These are phyloP conservation scores for Aspergillus incahuasiensis DNA, from an alignment of 495 filamentous ascomycete genomes.

Conservation along the genomic window DNA sequence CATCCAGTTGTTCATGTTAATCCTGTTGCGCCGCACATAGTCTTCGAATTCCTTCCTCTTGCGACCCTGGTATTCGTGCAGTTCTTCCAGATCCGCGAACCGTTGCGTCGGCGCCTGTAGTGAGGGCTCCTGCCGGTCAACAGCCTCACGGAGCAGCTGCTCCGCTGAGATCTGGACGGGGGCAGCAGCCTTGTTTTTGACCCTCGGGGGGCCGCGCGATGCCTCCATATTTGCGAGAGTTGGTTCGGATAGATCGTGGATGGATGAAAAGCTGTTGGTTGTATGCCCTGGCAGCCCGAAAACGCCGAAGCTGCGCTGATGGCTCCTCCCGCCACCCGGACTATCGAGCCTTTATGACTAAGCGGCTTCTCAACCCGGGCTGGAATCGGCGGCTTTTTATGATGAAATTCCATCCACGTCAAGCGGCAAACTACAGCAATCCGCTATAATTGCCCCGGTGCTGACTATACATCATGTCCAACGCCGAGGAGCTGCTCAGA, in stretches of 20 bases:
- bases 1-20: slow-evolving; percentile 99
- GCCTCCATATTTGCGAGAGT: slow-evolving; percentile 66
- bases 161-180: slow-evolving; percentile 90
- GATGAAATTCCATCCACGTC: not conserved
- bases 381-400: not conserved
- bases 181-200: slow-evolving; percentile 96
- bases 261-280: not conserved
- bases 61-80: slow-evolving; percentile 94
- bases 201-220: slow-evolving; percentile 87
- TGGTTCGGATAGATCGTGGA: not conserved
- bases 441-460: not conserved
- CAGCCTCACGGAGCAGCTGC: slow-evolving; percentile 94
- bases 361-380: slow-evolving; percentile 12
- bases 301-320: slow-evolving; percentile 17
- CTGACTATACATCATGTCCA: slow-evolving; percentile 34
- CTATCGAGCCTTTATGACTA: slow-evolving; percentile 18
- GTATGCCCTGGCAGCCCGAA: not conserved
- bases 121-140: slow-evolving; percentile 89
- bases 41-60: slow-evolving; percentile 97
- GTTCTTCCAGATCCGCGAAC: slow-evolving; percentile 94
- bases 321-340: slow-evolving; percentile 22
- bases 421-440: not conserved
- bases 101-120: slow-evolving; percentile 89
- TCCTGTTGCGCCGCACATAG: slow-evolving; percentile 90
- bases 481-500: slow-evolving; percentile 42